Percentiles rank a stretch among this genome's conserved stretches.
These are phyloP conservation scores for Fragaria nilgerrensis DNA, from an alignment of 306 rosid genomes.

Conservation along the genomic window DNA sequence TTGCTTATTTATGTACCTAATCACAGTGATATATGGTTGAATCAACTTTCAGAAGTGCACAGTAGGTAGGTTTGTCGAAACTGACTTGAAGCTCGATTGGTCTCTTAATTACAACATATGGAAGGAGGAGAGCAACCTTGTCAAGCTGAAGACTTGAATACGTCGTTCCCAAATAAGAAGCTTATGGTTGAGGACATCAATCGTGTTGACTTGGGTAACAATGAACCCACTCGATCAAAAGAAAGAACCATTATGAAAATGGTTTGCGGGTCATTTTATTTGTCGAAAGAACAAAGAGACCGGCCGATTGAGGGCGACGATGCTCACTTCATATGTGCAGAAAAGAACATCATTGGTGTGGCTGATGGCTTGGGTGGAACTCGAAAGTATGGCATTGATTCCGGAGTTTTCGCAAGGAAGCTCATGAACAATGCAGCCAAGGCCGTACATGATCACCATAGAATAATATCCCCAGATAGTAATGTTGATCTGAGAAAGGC, in stretches of 20 bases:
- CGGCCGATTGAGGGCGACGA: not conserved
- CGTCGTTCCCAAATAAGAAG: not conserved
- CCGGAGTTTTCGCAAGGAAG: conserved; percentile 12
- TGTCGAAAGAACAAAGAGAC: not conserved
- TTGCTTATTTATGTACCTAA: not conserved
- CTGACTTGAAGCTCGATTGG: not conserved
- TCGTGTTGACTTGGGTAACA: not conserved
- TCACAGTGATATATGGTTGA: not conserved
- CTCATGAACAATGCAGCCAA: not conserved
- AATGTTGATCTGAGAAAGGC: not conserved
- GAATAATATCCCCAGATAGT: not conserved
- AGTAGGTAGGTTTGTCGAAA: not conserved
- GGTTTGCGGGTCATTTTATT: conserved; percentile 1
- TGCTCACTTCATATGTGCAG: conserved; percentile 18
- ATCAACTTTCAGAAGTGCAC: not conserved
- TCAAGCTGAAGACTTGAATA: not conserved
- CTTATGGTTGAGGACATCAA: not conserved
- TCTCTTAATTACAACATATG: not conserved
- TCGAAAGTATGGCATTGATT: conserved; percentile 6
- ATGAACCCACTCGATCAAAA: not conserved
- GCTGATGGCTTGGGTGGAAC: conserved; percentile 19
- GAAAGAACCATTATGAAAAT: not conserved
- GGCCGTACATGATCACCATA: not conserved
- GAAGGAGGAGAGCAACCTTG: not conserved
- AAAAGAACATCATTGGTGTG: conserved; percentile 7